Base-by-base conservation (phyloP, 768 basidiomycete genomes). In the Tremella fuciformis region DNA sequence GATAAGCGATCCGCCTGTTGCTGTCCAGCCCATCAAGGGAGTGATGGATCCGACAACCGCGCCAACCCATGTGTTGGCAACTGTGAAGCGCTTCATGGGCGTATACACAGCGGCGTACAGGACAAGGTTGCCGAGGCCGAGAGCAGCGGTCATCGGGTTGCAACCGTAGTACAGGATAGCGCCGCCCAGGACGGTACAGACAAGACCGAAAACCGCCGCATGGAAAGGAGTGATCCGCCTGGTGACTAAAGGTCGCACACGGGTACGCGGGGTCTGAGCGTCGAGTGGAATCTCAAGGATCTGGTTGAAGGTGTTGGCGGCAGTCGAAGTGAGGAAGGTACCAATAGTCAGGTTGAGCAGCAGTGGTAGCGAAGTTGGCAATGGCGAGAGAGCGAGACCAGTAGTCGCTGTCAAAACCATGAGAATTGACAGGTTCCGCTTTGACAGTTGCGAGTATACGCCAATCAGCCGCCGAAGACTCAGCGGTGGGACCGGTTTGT, bases 1-100 rank as follows among this genome's bases (percentile, higher is more conserved):
- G 59, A 88, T 78, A 8, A 94, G 75, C 15, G 82, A 80, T 19
- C 88, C 90, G 0, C 92, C 93, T 58, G 88, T 89, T 1, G 96
- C 96, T 7, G 94, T 86, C 96, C 96, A 99, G 41, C 96, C 96
- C 88, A 99, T 97, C 51, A 99, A 78, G 1, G 94, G 92, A 6
- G 96, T 96, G 3, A 97, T 80, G 0, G 82, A 92, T 29, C 96
- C 96, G 2, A 99, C 94, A 19, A 98, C 81, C 0, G 91, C 82
- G 9, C 94, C 94, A 16, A 93, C 84, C 94, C 93, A 97, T 1
- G 94, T 99, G 74, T 96, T 99, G 64, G 80, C 80, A 4, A 88
- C 80, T 58, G 83, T 84, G 67, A 83, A 85, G 16, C 96, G 83
- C 76, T 99, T 98, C 79, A 92, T 81, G 80, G 86, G 88, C 0